Evolutionary conservation across 2,329 filamentous ascomycete species (phyloP), one percentile per base, ranked within the genome.

Genomic region (Ploettnerulaceae sp.): DNA sequence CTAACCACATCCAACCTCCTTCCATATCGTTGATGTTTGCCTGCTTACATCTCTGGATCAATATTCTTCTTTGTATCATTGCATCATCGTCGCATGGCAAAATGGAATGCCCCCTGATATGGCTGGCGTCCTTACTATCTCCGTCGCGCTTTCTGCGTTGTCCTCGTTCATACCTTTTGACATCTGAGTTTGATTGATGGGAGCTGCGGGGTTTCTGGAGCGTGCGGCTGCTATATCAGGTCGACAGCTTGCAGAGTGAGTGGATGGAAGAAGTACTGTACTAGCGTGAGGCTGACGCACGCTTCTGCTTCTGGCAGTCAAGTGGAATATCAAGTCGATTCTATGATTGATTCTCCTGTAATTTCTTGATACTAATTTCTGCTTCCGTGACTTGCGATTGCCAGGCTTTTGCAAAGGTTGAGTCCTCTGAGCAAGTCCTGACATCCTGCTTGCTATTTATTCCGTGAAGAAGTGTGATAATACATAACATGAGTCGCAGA

Each of bases 11-110:
- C 24, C 6, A 34, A 4, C 25, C 34, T 21, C 31, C 20, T 42
- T 21, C 14, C 29, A 34, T 18, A 25, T 28, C 14, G 21, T n/a
- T 44, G 21, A 21, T 21, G 14, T 32, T 38, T 46, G 35, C 28
- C 42, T 43, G 24, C 29, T 28, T 39, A 17, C 20, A 7, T 22
- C 33, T 33, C 36, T 46, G 24, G 31, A 43, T 32, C 17, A 28
- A 33, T 26, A 33, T 34, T 40, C 43, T 53, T 47, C 34, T 47
- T 55, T 53, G 41, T 55, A 51, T 46, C 48, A 48, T 49, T 51
- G 48, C 48, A 48, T 48, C 51, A 14, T 29, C 26, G 14, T 17
- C 26, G 37, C 24, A 37, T 15, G 15, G 37, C 24, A 22, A 4
- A 35, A 5, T 5, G 7, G 7, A 4, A 11, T 11, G 15, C 32